Evolutionary conservation across 2,329 filamentous ascomycete species (phyloP).

Genomic region (Aphanocladium album): DNA sequence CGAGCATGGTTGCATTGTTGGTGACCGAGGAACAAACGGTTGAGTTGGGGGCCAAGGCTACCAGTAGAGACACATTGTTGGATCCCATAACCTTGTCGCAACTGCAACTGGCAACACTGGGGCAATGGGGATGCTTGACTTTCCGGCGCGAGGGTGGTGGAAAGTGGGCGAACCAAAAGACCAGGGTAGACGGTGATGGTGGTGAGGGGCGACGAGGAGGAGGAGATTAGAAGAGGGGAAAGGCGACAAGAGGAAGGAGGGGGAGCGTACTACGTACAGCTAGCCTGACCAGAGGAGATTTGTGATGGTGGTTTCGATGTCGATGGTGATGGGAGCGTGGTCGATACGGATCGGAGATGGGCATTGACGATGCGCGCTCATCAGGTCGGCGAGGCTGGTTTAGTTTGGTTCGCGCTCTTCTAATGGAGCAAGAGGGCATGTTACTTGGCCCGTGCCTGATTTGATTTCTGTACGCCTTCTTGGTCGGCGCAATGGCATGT

Average conservation of each 20-base stretch:
- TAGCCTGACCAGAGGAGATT: too few species aligned
- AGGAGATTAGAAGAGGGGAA: neutral
- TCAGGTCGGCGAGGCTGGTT: too few species aligned
- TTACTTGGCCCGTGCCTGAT: too few species aligned
- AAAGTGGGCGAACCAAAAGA: neutral
- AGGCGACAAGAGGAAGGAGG: neutral
- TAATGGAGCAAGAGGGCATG: too few species aligned
- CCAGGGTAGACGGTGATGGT: neutral
- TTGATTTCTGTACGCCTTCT: too few species aligned
- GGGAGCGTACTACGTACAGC: too few species aligned
- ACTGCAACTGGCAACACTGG: too few species aligned
- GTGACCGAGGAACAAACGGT: neutral
- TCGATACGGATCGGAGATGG: slow-evolving; percentile 4
- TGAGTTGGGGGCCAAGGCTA: neutral
- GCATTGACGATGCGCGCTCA: neutral
- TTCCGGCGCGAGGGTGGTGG: neutral
- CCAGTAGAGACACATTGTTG: too few species aligned
- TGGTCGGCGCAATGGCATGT: too few species aligned
- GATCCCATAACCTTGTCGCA: neutral
- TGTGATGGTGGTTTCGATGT: neutral
- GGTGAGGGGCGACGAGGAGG: neutral
- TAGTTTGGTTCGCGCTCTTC: too few species aligned
- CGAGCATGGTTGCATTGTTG: neutral
- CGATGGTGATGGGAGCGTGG: neutral
- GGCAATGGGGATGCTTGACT: too few species aligned